Base-by-base conservation (phyloP, 169 alveolate genomes). In the Cryptosporidium parvum region DNA sequence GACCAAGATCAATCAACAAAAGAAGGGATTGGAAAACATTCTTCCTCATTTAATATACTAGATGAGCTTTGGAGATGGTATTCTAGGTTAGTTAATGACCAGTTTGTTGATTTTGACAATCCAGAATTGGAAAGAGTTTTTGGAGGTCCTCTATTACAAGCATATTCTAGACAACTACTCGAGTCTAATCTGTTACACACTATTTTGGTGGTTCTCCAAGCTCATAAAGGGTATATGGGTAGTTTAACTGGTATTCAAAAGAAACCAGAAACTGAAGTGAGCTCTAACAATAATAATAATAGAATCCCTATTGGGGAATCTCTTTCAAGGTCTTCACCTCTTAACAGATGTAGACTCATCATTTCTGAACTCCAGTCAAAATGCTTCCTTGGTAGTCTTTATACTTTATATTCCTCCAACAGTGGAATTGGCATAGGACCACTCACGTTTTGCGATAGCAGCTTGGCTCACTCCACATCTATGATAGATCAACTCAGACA, bases 21-120 rank as follows among this genome's bases (percentile, higher is more conserved):
- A n/a, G 44, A 31, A n/a, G 14, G 29, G 5, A 3, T 9, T 33
- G 72, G 10, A n/a, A 16, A 14, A 16, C 29, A n/a, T 10, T 26
- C 72, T 18, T 29, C 72, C 18, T 2, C 53, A 6, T 80, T 80
- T 42, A 80, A 80, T 18, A 31, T 80, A 8, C 44, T 80, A 51
- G 89, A 80, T 48, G 52, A 44, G 29, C 75, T 80, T 29, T 80
- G 89, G 89, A 65, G 59, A 10, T 80, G 89, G 89, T 80, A 80
- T 39, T 44, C 31, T 23, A 59, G 75, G 42, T 18, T 62, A 8
- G 89, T 80, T 26, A 48, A 80, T 42, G 58, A 61, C 37, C 18
- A 23, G 21, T 80, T 62, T 59, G 29, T 42, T 29, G 80, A 80
- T 16, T 80, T 62, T 80, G 65, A 80, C 16, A 80, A 80, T 16